Conservation (phyloP, 106 monocot species). For the Allium sativum region DNA sequence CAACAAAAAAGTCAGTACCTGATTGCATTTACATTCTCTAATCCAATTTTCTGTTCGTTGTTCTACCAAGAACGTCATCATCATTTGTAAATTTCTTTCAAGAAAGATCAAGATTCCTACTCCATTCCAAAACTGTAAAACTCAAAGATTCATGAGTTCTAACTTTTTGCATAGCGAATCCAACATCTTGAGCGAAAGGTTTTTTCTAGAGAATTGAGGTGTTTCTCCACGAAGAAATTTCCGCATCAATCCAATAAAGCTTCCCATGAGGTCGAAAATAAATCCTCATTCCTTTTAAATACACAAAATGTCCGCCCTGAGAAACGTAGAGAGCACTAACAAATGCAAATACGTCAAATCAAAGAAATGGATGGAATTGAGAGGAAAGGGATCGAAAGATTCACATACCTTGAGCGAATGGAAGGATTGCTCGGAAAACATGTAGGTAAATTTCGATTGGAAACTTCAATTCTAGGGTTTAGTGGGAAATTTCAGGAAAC, state of each 20-base stretch:
- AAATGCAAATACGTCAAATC: not conserved
- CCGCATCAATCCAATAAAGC: conserved; percentile 14
- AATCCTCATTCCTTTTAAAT: conserved; percentile 3
- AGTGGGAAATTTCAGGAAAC: not conserved
- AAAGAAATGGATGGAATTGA: not conserved
- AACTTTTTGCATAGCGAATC: conserved; percentile 15
- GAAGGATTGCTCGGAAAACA: not conserved
- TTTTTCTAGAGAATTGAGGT: conserved; percentile 18
- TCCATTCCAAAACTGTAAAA: not conserved
- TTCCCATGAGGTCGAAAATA: conserved; percentile 23
- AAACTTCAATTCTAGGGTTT: conserved; percentile 8
- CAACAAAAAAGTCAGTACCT: too few relatives aligned
- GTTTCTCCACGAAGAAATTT: conserved; percentile 17
- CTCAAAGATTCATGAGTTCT: conserved; percentile 55
- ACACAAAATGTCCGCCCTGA: not conserved
- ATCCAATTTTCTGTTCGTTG: too few relatives aligned
- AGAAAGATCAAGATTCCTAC: too few relatives aligned
- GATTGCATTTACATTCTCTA: too few relatives aligned
- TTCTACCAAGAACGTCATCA: too few relatives aligned
- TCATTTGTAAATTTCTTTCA: too few relatives aligned
- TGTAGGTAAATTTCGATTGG: not conserved
- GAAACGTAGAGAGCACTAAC: not conserved
- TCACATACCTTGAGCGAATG: conserved; percentile 4
- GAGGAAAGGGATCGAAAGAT: not conserved
- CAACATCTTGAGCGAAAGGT: conserved; percentile 20